Evolutionary conservation across 225 moss, liverwort and hornwort genomes (phyloP).

Genomic region (Physcomitrium patens): DNA sequence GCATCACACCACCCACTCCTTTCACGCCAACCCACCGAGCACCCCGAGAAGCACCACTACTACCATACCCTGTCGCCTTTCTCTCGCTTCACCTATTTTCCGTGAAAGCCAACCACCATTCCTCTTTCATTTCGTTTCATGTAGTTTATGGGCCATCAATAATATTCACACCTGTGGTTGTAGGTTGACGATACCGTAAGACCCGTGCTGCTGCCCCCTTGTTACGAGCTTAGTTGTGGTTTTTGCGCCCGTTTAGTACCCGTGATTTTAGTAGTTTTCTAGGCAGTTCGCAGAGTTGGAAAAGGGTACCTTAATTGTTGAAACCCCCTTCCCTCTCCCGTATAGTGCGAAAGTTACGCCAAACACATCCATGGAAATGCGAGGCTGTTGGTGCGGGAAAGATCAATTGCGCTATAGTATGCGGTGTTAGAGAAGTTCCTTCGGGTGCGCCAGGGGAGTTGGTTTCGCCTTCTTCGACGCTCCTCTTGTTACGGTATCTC

Average conservation of each 20-base stretch:
- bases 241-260: slow-evolving; percentile 49
- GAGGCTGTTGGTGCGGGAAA: slow-evolving; percentile 25
- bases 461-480: slow-evolving; percentile 10
- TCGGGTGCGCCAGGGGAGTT: not conserved
- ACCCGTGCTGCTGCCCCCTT: not conserved
- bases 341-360: not conserved
- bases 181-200: not conserved
- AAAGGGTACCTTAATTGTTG: slow-evolving; percentile 33
- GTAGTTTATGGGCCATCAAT: too few relatives aligned
- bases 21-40: slow-evolving; percentile 31
- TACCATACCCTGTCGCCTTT: slow-evolving; percentile 8
- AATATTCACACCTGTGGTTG: too few relatives aligned
- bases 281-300: slow-evolving; percentile 45
- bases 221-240: not conserved
- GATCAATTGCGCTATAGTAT: slow-evolving; percentile 45
- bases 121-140: too few relatives aligned
- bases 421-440: slow-evolving; percentile 9
- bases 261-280: slow-evolving; percentile 61
- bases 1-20: slow-evolving; percentile 32
- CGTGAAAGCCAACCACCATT: too few relatives aligned
- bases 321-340: slow-evolving; percentile 37
- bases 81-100: not conserved
- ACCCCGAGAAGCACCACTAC: slow-evolving; percentile 19
- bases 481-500: slow-evolving; percentile 41
- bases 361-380: slow-evolving; percentile 30